Base-by-base conservation (phyloP, 2,329 filamentous ascomycete species). In the Nigrospora oryzae region DNA sequence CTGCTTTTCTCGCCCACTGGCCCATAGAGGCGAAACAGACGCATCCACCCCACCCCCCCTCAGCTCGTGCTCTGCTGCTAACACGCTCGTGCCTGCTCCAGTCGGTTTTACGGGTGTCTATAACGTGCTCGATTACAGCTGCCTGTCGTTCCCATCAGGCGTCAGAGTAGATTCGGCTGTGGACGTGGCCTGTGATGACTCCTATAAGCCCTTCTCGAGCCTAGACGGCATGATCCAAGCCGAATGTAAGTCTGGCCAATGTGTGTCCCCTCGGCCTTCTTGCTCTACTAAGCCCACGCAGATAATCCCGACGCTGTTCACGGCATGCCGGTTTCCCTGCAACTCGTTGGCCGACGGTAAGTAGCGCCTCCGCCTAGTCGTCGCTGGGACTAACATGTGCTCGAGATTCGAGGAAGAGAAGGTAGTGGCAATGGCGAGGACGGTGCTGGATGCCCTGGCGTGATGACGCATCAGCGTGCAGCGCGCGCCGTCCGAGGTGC, bases 101-200 rank as follows among this genome's bases (percentile, higher is more conserved):
- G 71, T 74, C 41, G 70, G 63, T 3, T 75, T 74, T 46, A 75
- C 71, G 0, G 70, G 70, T 4, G 70, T 74, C 0, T 74, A 59
- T 53, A 75, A 75, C 39, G 61, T 75, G 0, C 51, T 75, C 2
- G 71, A 75, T 53, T 73, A 74, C 46, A 59, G 70, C 0, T 64
- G 63, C 43, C 59, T 75, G 1, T 73, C 71, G 0, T 74, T 75
- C 46, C 65, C 70, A 0, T 69, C 69, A 0, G 67, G 69, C 0
- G 11, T 71, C 12, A 49, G 28, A 0, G 71, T 66, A 0, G 68
- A 74, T 44, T 63, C 66, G 45, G 49, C 52, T 2, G 40, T 69
- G 8, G 71, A 75, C 40, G 43, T 51, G 13, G 44, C 53, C 4
- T 43, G 58, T 0, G 57, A 53, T 3, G 45, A 59, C 1, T 41